A percentile compares a stretch with the other conserved stretches of the same genome.
phyloP scores from a whole-genome alignment of 2,329 filamentous ascomycete genomes.

The Neofusicoccum sp. region DNA sequence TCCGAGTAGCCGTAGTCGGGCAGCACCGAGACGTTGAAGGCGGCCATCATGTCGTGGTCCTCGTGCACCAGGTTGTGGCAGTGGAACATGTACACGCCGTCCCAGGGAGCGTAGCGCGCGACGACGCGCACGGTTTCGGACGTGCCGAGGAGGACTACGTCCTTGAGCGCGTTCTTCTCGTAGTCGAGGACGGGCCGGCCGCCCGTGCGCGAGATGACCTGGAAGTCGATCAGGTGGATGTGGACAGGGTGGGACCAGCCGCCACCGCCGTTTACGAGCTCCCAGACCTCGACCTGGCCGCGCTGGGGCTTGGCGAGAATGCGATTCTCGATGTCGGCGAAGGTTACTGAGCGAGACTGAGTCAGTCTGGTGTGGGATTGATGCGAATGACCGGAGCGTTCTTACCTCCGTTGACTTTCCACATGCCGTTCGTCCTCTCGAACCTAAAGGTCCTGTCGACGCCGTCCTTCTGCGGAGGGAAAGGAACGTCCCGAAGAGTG shows the following conservation, averaged over 20 bases:
- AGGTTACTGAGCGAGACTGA: too few relatives aligned
- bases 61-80: constrained; percentile 52
- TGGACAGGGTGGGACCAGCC: constrained; percentile 59
- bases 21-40: constrained; percentile 46
- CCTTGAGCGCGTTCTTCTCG: constrained; percentile 59
- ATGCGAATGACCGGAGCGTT: too few relatives aligned
- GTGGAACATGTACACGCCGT: constrained; percentile 46
- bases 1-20: constrained; percentile 34
- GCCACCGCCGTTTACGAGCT: constrained; percentile 50
- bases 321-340: constrained; percentile 36
- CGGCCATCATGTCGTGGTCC: constrained; percentile 44
- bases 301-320: constrained; percentile 37
- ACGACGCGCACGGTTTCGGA: constrained; percentile 44
- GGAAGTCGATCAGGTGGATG: constrained; percentile 63
- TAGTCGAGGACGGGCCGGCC: constrained; percentile 53
- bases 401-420: constrained; percentile 40
- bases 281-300: constrained; percentile 41
- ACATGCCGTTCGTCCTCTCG: constrained; percentile 30
- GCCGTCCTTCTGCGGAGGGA: constrained; percentile 27
- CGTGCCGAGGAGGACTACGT: constrained; percentile 58
- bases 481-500: constrained; percentile 31
- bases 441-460: constrained; percentile 39
- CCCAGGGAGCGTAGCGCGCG: constrained; percentile 39
- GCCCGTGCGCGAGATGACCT: constrained; percentile 53
- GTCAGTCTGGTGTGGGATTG: too few relatives aligned